A percentile compares a stretch with the other conserved stretches of the same genome.
Conservation (phyloP, 257 asterid species). For the Lycium ferocissimum region DNA sequence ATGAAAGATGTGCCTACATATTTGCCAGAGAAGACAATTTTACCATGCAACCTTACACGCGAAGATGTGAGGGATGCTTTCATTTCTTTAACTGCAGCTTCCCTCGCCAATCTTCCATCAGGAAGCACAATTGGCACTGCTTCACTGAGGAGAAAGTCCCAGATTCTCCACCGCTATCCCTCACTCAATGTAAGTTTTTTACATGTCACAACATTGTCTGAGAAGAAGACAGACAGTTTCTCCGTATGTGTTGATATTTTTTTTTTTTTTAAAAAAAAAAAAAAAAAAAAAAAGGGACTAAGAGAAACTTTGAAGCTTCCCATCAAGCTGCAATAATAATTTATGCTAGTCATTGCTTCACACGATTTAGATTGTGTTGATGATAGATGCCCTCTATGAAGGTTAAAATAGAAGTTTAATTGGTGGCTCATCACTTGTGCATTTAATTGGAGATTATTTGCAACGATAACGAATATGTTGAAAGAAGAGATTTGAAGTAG, state of each 20-base stretch:
- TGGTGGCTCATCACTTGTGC: background rate
- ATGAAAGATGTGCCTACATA: slow-evolving; percentile 99
- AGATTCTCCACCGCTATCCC: slow-evolving; percentile 86
- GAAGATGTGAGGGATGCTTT: slow-evolving; percentile 98
- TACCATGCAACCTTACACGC: slow-evolving; percentile 96
- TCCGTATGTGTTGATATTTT: background rate
- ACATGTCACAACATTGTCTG: slow-evolving; percentile 1
- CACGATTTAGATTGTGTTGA: background rate
- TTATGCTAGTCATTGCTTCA: background rate
- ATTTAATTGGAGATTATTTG: background rate
- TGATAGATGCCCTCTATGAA: background rate
- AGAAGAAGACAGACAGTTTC: background rate
- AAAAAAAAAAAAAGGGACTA: background rate
- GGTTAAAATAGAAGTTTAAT: background rate
- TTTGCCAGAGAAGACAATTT: slow-evolving; percentile 76
- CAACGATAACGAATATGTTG: background rate
- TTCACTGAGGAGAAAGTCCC: slow-evolving; percentile 94
- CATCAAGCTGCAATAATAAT: background rate
- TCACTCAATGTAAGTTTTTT: slow-evolving; percentile 60
- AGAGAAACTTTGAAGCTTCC: background rate
- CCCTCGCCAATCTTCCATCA: slow-evolving; percentile 84
- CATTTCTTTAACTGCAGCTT: slow-evolving; percentile 74
- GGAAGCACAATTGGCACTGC: slow-evolving; percentile 93
- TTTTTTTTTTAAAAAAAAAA: too few species aligned
- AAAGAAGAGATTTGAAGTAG: background rate